Base-by-base conservation (phyloP, 2,329 filamentous ascomycete genomes). In the Aspergillus felis region DNA sequence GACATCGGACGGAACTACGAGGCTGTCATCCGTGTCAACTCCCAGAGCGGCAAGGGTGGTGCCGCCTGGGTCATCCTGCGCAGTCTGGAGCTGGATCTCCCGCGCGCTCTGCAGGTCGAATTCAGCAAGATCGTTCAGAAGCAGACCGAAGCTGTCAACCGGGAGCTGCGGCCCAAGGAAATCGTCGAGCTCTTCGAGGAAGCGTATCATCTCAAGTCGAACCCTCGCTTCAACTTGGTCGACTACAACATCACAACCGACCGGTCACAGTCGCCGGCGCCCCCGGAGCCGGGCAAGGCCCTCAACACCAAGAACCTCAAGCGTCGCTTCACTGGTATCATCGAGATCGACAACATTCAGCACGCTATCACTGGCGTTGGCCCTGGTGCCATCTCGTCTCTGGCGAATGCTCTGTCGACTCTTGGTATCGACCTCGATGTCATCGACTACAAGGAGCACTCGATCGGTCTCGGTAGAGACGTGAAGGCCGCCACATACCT, bases 1-100 rank as follows among this genome's bases (percentile, higher is more conserved):
- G 93, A 97, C 70, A 96, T 97, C 63, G 93, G 93, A 52, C 87
- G 93, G 57, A 97, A 88, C n/a, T 97, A 97, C 83, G 92, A 97
- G 77, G 93, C 93, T 58, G 89, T 97, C 71, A 97, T 97, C 72
- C 90, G 93, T 59, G 93, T 97, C 83, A 99, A 97, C 81, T 96
- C 91, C 20, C 93, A 97, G 74, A 91, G 87, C 67, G 93, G 93
- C 64, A 97, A 99, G 79, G 93, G 93, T 60, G 94, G 94, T 66
- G 88, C 91, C 59, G 92, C 93, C 52, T 97, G 91, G 90, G 90
- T 97, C 71, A 92, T 97, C 71, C 87, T 92, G 71, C 88, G 89
- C 66, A 88, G 91, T 69, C 85, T 97, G 61, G 86, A 94, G 70
- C 88, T 97, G 68, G 94, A 97, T 74, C 85, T 97, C 53, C 94